Base-by-base conservation (phyloP, 2,329 filamentous ascomycete genomes). In the Coniella vitis region DNA sequence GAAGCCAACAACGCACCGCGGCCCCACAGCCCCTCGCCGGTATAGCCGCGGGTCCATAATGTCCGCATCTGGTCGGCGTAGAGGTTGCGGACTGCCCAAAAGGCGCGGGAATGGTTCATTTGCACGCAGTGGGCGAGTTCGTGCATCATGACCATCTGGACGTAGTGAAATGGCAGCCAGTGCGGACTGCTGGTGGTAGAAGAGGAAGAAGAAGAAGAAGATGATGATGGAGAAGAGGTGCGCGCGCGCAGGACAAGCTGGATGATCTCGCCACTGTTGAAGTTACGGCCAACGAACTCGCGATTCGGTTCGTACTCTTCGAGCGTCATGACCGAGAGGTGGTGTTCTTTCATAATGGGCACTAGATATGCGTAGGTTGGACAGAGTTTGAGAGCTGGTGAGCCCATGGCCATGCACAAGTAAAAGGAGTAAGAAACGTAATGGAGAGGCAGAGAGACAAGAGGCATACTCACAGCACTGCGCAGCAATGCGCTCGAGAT, bases 71-170 rank as follows among this genome's bases (percentile, higher is more conserved):
- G 77, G 8, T 73, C 74, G 1, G 86, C 83, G 60, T 86, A 93
- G 37, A 72, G 68, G 63, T 93, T 86, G 40, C 88, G 73, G 16
- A 90, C 84, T 9, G 78, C 76, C 88, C 89, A 95, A 60, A 95
- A 95, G 2, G 79, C 81, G 48, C 79, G 76, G 2, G 82, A 85
- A 63, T 95, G 89, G 63, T 95, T 94, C 90, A 95, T 95, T 63
- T 95, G 84, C 64, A 87, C 86, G 73, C 86, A 90, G 64, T 94
- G 88, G 3, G 88, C 88, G 25, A 94, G 71, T 70, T 93, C 87
- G 63, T 95, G 89, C 80, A 94, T 90, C 89, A 95, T 94, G 56
- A 94, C 87, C 86, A 93, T 91, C 66, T 93, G 87, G 14, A 95
- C 86, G 60, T 90, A 89, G 53, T 81, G 74, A 61, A 93, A 90